These are phyloP conservation scores for Plasmodium yoelii DNA, from an alignment of 169 alveolate genomes.

Conservation along the genomic window DNA sequence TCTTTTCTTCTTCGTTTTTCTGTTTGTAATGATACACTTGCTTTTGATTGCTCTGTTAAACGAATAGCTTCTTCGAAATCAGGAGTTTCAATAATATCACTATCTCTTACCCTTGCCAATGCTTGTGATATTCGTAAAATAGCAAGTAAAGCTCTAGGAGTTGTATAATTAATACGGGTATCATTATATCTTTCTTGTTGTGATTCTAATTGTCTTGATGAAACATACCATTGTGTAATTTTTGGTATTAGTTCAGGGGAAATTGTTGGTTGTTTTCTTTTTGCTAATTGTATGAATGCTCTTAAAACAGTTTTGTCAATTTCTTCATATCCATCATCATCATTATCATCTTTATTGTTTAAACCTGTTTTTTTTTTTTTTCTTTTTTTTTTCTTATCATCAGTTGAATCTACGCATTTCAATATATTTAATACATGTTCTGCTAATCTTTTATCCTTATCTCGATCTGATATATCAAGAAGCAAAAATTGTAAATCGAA, in stretches of 20 bases:
- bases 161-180: conserved; percentile 92
- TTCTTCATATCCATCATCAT: conserved; percentile 75
- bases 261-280: conserved; percentile 86
- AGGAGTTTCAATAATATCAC: conserved; percentile 90
- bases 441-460: conserved; percentile 92
- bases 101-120: conserved; percentile 94
- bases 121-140: conserved; percentile 95
- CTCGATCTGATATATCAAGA: conserved; percentile 90
- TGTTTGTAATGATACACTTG: conserved; percentile 86
- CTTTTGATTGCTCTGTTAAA: conserved; percentile 92
- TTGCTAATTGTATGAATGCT: conserved; percentile 92
- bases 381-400: conserved; percentile 54
- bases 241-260: conserved; percentile 79
- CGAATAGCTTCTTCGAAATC: conserved; percentile 97
- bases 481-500: conserved; percentile 94
- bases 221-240: conserved; percentile 85
- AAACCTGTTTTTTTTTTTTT: too few relatives aligned
- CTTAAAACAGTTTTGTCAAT: conserved; percentile 89
- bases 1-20: conserved; percentile 77
- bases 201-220: conserved; percentile 81
- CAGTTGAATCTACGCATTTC: conserved; percentile 84
- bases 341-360: conserved; percentile 11
- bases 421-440: conserved; percentile 94
- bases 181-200: conserved; percentile 87
- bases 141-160: conserved; percentile 97